Base-by-base conservation (phyloP, 176 grass and related monocot species). In the Hsuehochloa calcarea region DNA sequence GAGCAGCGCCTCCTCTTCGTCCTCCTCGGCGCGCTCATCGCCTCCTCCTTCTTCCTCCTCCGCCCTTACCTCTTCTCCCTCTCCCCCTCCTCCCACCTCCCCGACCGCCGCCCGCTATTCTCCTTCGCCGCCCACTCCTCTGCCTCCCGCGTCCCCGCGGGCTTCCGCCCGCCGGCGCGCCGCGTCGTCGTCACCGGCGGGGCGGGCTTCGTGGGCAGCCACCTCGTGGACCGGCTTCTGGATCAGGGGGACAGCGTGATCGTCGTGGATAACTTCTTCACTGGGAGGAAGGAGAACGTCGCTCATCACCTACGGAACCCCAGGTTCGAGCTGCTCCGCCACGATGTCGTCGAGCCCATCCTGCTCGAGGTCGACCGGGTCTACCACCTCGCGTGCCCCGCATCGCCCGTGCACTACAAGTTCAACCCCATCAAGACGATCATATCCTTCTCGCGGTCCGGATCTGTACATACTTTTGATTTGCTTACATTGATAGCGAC, bases 1-100 rank as follows among this genome's bases (percentile, higher is more conserved):
- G 97, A 99, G 90, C 93, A 99, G 84, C 91, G 97, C 67, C 92
- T 96, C 52, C 88, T 99, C 43, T 99, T 99, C 90, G 90, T 99
- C 86, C 79, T 99, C 74, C 85, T 95, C 51, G 97, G 97, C 61
- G 97, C 97, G 54, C 84, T 96, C 74, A 90, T 99, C 86, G 97
- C 97, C 49, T 92, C 97, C n/a, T 91, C 88, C 51, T 96, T 96
- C 84, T 99, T 99, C 92, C 88, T 99, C 70, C 90, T 99, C 31
- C 92, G 91, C 23, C 97, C 97, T 70, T 96, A 90, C 80, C 65
- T 92, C 65, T 90, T 92, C 65, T 90, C 86, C 16, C 65, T 87
- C 6, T 84, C 88, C 9, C 40, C 59, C 9, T 52, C 88, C 44
- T 79, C 83, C 16, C 74, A 72, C 45, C 39, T 29, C 59, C 12